These are phyloP conservation scores for Aspergillus luchuensis DNA, from an alignment of 2,329 filamentous ascomycete genomes.

Conservation along the genomic window DNA sequence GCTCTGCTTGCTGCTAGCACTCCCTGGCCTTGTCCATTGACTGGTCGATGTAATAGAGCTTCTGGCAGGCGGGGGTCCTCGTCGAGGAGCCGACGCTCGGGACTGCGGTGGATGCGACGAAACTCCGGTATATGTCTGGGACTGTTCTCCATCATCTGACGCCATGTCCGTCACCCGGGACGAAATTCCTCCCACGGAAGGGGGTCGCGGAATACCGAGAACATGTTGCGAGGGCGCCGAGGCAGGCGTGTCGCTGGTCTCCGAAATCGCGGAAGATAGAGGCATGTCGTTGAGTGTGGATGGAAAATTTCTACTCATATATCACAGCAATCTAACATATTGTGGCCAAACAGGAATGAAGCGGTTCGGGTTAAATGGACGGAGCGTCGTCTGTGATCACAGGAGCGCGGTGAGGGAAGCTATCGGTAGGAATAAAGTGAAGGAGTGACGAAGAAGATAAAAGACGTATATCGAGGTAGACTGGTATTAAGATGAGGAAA, in stretches of 20 bases:
- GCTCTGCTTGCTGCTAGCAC: slow-evolving; percentile 67
- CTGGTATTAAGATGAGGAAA: slow-evolving; percentile 7
- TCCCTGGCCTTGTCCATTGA: slow-evolving; percentile 53
- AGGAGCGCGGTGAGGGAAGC: background rate
- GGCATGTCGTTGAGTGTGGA: slow-evolving; percentile 24
- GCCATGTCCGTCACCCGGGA: slow-evolving; percentile 69
- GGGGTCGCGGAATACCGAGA: slow-evolving; percentile 56
- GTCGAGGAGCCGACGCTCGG: slow-evolving; percentile 60
- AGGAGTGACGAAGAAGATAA: slow-evolving; percentile 21
- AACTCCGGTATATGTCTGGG: slow-evolving; percentile 42
- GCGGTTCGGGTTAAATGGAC: background rate
- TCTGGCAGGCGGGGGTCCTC: slow-evolving; percentile 48
- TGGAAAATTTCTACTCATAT: slow-evolving; percentile 14
- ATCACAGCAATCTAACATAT: slow-evolving; percentile 26
- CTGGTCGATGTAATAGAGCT: slow-evolving; percentile 46
- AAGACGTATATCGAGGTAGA: slow-evolving; percentile 7
- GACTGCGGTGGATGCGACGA: slow-evolving; percentile 58
- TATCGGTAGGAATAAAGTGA: slow-evolving; percentile 2
- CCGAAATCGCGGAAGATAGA: slow-evolving; percentile 28
- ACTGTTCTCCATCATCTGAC: slow-evolving; percentile 55
- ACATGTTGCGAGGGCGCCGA: slow-evolving; percentile 42
- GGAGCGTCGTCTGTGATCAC: background rate
- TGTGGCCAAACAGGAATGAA: slow-evolving; percentile 15
- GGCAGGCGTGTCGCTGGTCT: slow-evolving; percentile 45
- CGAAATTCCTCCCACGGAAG: slow-evolving; percentile 57